Evolutionary conservation across 2,329 filamentous ascomycete genomes (phyloP).

Genomic region (Coniochaeta pulveracea): DNA sequence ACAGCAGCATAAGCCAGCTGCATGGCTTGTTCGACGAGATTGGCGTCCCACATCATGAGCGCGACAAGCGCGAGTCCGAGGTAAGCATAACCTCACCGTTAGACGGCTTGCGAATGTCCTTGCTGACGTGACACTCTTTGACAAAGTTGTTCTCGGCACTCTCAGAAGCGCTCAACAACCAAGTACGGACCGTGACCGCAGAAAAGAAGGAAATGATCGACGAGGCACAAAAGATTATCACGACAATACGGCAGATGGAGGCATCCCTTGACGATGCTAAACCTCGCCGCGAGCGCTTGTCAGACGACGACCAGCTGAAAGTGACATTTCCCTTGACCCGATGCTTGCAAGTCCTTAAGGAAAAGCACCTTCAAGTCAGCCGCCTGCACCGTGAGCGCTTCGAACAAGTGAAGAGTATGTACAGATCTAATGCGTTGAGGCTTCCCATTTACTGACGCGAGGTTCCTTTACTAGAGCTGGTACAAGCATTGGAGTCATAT

Average conservation of each 20-base stretch:
- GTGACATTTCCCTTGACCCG: conserved; percentile 74
- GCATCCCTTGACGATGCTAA: conserved; percentile 70
- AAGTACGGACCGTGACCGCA: conserved; percentile 70
- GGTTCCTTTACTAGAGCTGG: conserved; percentile 63
- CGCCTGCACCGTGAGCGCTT: conserved; percentile 83
- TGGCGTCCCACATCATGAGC: conserved; percentile 85
- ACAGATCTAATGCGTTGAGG: neutral
- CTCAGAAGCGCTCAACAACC: conserved; percentile 83
- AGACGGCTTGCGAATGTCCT: conserved; percentile 2
- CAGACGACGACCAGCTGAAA: conserved; percentile 54
- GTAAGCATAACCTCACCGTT: conserved; percentile 34
- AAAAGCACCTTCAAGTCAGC: conserved; percentile 72
- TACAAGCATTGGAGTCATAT: conserved; percentile 87
- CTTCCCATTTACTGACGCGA: conserved; percentile 11
- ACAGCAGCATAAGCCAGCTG: conserved; percentile 82
- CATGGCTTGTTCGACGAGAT: conserved; percentile 97
- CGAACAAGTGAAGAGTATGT: conserved; percentile 86
- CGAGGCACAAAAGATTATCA: conserved; percentile 77
- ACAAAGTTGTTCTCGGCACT: conserved; percentile 77
- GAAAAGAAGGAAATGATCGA: conserved; percentile 90
- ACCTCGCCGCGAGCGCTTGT: conserved; percentile 47
- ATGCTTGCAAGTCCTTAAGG: conserved; percentile 71
- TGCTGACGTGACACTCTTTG: conserved; percentile 8
- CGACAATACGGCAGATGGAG: conserved; percentile 87
- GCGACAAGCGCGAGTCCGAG: conserved; percentile 81